These are phyloP conservation scores for Picochlorum sp. DNA, from an alignment of 139 green algal genomes.

Conservation along the genomic window DNA sequence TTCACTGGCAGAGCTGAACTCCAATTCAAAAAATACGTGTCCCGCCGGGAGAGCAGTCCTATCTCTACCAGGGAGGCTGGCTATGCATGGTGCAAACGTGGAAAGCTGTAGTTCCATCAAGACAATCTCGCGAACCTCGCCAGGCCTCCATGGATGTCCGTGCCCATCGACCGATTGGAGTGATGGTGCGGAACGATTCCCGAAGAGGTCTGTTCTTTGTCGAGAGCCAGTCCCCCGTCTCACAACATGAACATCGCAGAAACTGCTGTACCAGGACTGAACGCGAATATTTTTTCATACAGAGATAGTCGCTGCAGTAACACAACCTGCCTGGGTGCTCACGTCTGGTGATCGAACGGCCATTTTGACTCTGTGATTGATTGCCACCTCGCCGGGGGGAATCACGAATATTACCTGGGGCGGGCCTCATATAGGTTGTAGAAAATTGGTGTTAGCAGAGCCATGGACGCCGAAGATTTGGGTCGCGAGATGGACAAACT, in stretches of 20 bases:
- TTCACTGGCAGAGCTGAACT: too few species aligned
- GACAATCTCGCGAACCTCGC: too few species aligned
- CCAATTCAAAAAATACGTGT: too few species aligned
- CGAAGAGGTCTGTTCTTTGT: too few species aligned
- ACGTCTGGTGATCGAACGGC: neutral
- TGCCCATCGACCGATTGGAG: too few species aligned
- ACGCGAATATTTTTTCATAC: neutral
- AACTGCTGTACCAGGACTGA: neutral
- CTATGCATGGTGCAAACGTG: neutral
- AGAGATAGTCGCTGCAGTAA: neutral
- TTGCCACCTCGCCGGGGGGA: neutral
- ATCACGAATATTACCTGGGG: neutral
- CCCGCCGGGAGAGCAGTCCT: neutral
- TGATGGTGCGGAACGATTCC: too few species aligned
- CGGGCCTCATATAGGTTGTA: neutral
- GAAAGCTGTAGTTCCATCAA: too few species aligned
- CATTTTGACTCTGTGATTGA: slow-evolving; percentile 1
- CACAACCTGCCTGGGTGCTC: neutral
- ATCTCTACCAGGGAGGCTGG: neutral
- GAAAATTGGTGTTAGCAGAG: neutral
- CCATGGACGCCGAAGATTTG: slow-evolving; percentile 18
- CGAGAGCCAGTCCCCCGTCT: neutral
- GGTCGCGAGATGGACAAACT: slow-evolving; percentile 13
- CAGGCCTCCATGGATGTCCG: too few species aligned
- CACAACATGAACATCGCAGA: neutral